These are phyloP conservation scores for Protomyces lactucae-debilis DNA, from an alignment of 1,139 yeast species.

Conservation along the genomic window DNA sequence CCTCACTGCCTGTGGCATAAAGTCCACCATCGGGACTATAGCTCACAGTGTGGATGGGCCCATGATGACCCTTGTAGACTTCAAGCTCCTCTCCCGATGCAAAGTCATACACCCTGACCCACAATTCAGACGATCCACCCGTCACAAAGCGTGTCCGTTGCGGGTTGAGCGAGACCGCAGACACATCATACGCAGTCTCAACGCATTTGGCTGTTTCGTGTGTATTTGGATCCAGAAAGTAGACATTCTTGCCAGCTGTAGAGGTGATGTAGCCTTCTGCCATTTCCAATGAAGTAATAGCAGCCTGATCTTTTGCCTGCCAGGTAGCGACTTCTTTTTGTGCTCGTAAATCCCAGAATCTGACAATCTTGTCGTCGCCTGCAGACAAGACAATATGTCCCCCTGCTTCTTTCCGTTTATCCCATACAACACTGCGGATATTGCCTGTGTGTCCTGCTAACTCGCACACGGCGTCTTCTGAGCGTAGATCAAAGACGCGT, in stretches of 20 bases:
- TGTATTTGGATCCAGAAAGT: conserved; percentile 34
- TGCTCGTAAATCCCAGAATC: conserved; percentile 38
- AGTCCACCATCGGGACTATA: conserved; percentile 41
- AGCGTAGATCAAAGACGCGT: conserved; percentile 32
- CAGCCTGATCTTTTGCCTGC: conserved; percentile 6
- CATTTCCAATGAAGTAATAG: conserved; percentile 26
- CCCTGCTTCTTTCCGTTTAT: conserved; percentile 1
- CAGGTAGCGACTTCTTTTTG: conserved; percentile 25
- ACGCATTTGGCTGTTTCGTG: conserved; percentile 33
- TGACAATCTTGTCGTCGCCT: conserved; percentile 36
- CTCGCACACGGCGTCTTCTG: conserved; percentile 25
- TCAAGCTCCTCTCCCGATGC: conserved; percentile 36
- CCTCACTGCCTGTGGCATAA: conserved; percentile 64
- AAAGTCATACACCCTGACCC: conserved; percentile 40
- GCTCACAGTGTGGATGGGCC: conserved; percentile 41
- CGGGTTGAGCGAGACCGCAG: conserved; percentile 37
- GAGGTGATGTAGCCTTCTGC: conserved; percentile 34
- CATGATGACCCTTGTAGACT: conserved; percentile 40
- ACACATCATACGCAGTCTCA: conserved; percentile 37
- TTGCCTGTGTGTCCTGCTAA: conserved; percentile 31
- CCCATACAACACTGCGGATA: conserved; percentile 33
- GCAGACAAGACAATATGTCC: conserved; percentile 34
- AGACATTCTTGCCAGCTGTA: conserved; percentile 36
- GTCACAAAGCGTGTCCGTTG: conserved; percentile 37
- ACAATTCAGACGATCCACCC: conserved; percentile 39